Percentiles rank a stretch among this genome's conserved stretches.
Evolutionary conservation across 305 asterid species (phyloP).

Genomic region (Fraxinus dipetala): DNA sequence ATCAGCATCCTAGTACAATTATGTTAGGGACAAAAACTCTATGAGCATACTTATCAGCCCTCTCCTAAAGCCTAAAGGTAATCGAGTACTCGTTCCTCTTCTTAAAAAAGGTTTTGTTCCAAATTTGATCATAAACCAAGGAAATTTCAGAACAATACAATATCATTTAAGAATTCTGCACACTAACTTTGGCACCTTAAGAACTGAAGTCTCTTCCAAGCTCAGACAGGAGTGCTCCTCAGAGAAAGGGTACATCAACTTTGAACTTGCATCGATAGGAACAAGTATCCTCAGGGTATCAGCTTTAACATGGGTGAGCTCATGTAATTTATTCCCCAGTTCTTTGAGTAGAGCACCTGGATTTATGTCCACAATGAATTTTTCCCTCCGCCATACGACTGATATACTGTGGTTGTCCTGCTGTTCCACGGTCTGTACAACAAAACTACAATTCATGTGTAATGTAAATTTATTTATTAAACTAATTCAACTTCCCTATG

Average conservation of each 20-base stretch:
- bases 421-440: slow-evolving; percentile 48
- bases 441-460: slow-evolving; percentile 14
- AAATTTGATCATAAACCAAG: background rate
- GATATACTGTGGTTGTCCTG: slow-evolving; percentile 35
- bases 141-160: background rate
- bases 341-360: slow-evolving; percentile 59
- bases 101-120: background rate
- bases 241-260: slow-evolving; percentile 70
- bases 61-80: background rate
- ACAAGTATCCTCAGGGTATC: slow-evolving; percentile 77
- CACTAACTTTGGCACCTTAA: slow-evolving; percentile 44
- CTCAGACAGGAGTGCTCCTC: slow-evolving; percentile 58
- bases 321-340: slow-evolving; percentile 65
- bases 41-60: background rate
- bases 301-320: slow-evolving; percentile 59
- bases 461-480: background rate
- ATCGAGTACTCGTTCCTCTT: background rate
- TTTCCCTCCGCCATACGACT: slow-evolving; percentile 73
- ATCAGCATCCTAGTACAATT: background rate
- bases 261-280: slow-evolving; percentile 56
- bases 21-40: background rate
- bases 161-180: background rate
- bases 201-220: slow-evolving; percentile 51
- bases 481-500: background rate
- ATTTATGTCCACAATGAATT: slow-evolving; percentile 47